Evolutionary conservation across 2,329 filamentous ascomycete species (phyloP).

Genomic region (Aspergillus proliferans): DNA sequence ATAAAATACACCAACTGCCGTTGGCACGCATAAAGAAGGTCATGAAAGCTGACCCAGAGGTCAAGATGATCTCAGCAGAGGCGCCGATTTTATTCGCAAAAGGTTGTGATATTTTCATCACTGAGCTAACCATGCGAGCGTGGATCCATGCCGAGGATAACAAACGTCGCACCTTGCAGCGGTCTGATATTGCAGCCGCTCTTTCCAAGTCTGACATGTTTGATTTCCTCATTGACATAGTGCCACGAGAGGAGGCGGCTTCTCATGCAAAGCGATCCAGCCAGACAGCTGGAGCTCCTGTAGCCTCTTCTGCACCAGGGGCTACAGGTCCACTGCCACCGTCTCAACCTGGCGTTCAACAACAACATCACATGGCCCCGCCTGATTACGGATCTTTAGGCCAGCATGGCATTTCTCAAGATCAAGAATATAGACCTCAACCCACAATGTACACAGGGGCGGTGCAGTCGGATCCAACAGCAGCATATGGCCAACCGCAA

Average conservation of each 20-base stretch:
- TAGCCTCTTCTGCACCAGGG: conserved; percentile 38
- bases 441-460: conserved; percentile 76
- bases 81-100: conserved; percentile 97
- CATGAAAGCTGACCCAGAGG: conserved; percentile 98
- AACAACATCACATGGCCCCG: conserved; percentile 50
- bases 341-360: conserved; percentile 45
- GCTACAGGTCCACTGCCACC: conserved; percentile 34
- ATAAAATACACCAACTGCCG: conserved; percentile 95
- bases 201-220: conserved; percentile 99
- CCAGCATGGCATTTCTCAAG: conserved; percentile 58
- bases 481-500: conserved; percentile 70
- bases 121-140: conserved; percentile 95
- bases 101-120: conserved; percentile 98
- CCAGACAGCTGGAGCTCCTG: conserved; percentile 43
- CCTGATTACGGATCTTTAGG: conserved; percentile 55
- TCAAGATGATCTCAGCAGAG: conserved; percentile 99
- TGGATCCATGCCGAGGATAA: conserved; percentile 99
- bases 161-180: conserved; percentile 89
- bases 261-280: conserved; percentile 72
- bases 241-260: conserved; percentile 87
- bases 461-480: conserved; percentile 65
- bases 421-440: conserved; percentile 73
- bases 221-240: conserved; percentile 98
- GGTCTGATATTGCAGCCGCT: conserved; percentile 92
- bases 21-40: conserved; percentile 99